A percentile compares a stretch with the other conserved stretches of the same genome.
Evolutionary conservation across 208 protist genomes (phyloP).

Genomic region (Leishmania tarentolae): DNA sequence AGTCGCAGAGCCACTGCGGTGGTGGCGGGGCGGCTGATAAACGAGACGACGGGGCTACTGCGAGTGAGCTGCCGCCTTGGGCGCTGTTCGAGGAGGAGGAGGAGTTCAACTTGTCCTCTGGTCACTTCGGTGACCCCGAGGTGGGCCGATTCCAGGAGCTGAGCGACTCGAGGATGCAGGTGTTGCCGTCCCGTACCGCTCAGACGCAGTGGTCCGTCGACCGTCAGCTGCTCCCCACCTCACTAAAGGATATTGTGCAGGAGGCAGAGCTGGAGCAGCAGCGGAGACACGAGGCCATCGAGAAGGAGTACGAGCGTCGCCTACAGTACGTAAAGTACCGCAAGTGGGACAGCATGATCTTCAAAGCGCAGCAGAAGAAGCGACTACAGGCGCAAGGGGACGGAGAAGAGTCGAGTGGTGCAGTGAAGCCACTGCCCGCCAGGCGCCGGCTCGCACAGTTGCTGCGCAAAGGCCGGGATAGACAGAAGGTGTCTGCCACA

Average conservation of each 20-base stretch:
- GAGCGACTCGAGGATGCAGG: constrained; percentile 76
- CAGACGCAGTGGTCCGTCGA: constrained; percentile 77
- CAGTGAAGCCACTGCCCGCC: constrained; percentile 53
- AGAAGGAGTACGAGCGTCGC: constrained; percentile 66
- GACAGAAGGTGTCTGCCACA: constrained; percentile 47
- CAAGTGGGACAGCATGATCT: constrained; percentile 81
- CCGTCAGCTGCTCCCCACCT: constrained; percentile 64
- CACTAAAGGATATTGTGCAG: constrained; percentile 66
- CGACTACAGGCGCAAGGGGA: constrained; percentile 7
- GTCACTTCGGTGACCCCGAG: constrained; percentile 74
- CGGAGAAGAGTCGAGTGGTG: constrained; percentile 8
- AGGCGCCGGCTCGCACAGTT: constrained; percentile 65
- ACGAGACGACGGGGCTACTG: constrained; percentile 7
- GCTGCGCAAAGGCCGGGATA: constrained; percentile 66
- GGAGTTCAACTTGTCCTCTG: constrained; percentile 83
- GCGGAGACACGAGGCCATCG: constrained; percentile 52
- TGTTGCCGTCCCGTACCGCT: constrained; percentile 66
- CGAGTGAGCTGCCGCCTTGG: constrained; percentile 84
- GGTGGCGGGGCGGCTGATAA: not conserved
- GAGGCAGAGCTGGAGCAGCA: constrained; percentile 63
- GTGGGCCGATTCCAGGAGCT: constrained; percentile 81
- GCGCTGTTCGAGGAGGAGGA: constrained; percentile 72
- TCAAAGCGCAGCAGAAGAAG: constrained; percentile 63
- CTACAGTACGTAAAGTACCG: constrained; percentile 72
- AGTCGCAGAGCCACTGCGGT: not conserved